Percentiles rank a stretch among this genome's conserved stretches.
phyloP scores from a whole-genome alignment of 768 basidiomycete genomes.

The Amanita rimosa region DNA sequence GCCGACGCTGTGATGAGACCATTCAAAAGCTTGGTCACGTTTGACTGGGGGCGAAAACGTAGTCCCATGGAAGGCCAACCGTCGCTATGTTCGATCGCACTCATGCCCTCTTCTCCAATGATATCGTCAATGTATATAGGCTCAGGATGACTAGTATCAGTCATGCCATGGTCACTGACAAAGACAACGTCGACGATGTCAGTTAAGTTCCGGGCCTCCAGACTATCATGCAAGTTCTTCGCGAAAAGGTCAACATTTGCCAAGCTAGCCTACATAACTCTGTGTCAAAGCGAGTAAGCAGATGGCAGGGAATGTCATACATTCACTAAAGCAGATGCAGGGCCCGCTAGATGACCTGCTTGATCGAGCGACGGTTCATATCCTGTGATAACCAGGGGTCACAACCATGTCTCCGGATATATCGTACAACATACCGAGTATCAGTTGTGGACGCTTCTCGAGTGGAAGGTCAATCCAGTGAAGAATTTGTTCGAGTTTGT shows the following conservation, averaged over 20 bases:
- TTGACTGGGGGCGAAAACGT: conserved; percentile 51
- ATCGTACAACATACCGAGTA: conserved; percentile 40
- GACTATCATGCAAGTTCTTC: conserved; percentile 47
- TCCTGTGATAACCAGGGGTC: conserved; percentile 26
- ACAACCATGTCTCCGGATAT: conserved; percentile 4
- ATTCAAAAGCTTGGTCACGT: conserved; percentile 44
- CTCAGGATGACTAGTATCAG: conserved; percentile 71
- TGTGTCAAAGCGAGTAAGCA: not conserved
- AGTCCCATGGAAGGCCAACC: conserved; percentile 90
- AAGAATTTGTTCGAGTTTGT: conserved; percentile 70
- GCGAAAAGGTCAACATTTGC: conserved; percentile 64
- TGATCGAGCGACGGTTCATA: conserved; percentile 85
- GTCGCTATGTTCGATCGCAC: conserved; percentile 61
- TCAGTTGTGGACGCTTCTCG: conserved; percentile 62
- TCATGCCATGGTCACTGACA: conserved; percentile 90
- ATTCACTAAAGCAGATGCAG: conserved; percentile 59
- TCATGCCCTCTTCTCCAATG: conserved; percentile 51
- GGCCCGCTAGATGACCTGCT: conserved; percentile 67
- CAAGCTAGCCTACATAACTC: conserved; percentile 43
- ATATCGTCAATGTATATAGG: conserved; percentile 76
- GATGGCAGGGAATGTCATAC: conserved; percentile 27
- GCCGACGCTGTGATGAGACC: conserved; percentile 41
- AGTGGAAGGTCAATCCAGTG: conserved; percentile 76
- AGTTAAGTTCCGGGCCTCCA: conserved; percentile 64
- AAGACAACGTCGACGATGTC: conserved; percentile 83